Conservation (phyloP, 176 grass and related monocot species). For the Ampelocalamus luodianensis region DNA sequence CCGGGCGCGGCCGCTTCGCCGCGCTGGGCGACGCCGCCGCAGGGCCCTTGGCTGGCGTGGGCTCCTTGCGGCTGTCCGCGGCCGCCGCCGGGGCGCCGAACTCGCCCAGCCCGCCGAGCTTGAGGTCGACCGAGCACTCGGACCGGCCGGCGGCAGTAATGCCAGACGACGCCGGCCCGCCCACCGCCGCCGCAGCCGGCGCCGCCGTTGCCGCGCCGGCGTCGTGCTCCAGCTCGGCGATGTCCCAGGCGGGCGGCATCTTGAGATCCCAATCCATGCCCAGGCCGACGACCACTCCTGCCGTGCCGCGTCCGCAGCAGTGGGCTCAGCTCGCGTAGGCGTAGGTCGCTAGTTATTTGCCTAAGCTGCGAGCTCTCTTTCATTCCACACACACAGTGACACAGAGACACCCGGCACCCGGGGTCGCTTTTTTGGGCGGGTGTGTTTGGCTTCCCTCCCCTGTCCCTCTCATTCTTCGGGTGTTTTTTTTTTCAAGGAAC, state of each 20-base stretch:
- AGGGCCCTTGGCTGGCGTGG: constrained; percentile 4
- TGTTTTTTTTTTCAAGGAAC: constrained; percentile 1
- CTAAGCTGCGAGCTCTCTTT: not conserved
- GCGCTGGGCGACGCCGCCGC: not conserved
- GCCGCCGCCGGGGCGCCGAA: constrained; percentile 16
- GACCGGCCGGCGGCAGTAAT: constrained; percentile 29
- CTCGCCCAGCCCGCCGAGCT: constrained; percentile 70
- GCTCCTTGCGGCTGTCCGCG: not conserved
- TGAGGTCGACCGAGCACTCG: constrained; percentile 83
- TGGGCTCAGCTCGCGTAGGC: not conserved
- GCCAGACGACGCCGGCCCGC: constrained; percentile 24
- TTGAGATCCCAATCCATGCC: constrained; percentile 94
- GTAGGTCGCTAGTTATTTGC: constrained; percentile 11
- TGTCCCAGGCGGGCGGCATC: constrained; percentile 69
- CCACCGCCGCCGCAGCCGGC: not conserved
- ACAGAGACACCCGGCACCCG: not conserved
- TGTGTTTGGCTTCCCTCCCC: constrained; percentile 14
- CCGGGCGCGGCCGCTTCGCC: constrained; percentile 42
- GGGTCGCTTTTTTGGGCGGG: constrained; percentile 19
- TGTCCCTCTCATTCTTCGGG: constrained; percentile 46
- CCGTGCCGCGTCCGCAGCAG: not conserved
- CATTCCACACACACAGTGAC: not conserved
- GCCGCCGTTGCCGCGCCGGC: not conserved
- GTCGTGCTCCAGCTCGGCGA: constrained; percentile 47
- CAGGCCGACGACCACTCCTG: not conserved